Conservation (phyloP, 2,329 filamentous ascomycete genomes). For the Colletotrichum magnum region DNA sequence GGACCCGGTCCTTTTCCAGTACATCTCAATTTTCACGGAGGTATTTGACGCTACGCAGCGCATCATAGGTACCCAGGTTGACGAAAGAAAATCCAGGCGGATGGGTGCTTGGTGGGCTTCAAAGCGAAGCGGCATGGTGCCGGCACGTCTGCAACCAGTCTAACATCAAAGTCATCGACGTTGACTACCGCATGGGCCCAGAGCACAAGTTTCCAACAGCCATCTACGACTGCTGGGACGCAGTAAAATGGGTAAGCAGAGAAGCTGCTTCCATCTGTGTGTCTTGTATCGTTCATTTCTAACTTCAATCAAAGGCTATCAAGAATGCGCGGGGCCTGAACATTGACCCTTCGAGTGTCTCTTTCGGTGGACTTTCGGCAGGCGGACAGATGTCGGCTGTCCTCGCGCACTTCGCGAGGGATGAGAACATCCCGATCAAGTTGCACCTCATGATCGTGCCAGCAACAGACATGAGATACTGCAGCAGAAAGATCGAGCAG, state of each 20-base stretch:
- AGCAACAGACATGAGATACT: constrained; percentile 51
- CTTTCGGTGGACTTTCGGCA: constrained; percentile 45
- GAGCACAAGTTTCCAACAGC: constrained; percentile 45
- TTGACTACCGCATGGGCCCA: constrained; percentile 48
- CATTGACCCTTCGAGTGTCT: constrained; percentile 42
- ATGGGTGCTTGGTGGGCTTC: constrained; percentile 46
- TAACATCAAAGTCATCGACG: constrained; percentile 47
- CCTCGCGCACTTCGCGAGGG: constrained; percentile 51
- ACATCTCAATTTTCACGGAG: constrained; percentile 46
- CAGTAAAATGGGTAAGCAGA: constrained; percentile 47
- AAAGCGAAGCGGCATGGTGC: constrained; percentile 47
- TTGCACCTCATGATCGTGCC: constrained; percentile 50
- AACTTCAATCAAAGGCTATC: constrained; percentile 18
- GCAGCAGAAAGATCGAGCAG: constrained; percentile 40
- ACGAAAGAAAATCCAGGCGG: constrained; percentile 33
- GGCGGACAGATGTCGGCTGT: constrained; percentile 50
- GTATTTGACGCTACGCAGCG: constrained; percentile 10
- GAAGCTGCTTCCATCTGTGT: too few species aligned
- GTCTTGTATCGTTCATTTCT: background rate
- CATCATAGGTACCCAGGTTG: accelerated
- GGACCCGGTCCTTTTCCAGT: constrained; percentile 46
- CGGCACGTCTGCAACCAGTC: constrained; percentile 46
- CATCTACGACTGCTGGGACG: constrained; percentile 47
- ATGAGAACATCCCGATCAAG: constrained; percentile 48
- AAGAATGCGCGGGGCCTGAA: constrained; percentile 37